Evolutionary conservation across 257 asterid species (phyloP).

Genomic region (Mitragyna speciosa): DNA sequence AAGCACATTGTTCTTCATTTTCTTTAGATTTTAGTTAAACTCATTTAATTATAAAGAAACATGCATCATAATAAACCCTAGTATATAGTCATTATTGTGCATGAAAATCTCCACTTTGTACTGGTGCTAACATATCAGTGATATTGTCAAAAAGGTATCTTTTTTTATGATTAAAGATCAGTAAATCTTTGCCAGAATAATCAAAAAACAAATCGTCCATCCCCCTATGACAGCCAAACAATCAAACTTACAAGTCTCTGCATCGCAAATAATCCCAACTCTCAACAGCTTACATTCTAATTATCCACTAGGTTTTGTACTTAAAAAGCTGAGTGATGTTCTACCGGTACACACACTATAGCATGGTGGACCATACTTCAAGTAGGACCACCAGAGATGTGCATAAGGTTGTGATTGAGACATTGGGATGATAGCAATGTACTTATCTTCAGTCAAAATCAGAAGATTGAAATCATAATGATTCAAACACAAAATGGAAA

Average conservation of each 20-base stretch:
- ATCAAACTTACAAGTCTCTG: neutral
- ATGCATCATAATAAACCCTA: neutral
- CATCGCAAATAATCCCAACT: neutral
- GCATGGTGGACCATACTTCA: constrained; percentile 28
- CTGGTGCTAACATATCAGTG: neutral
- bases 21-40: neutral
- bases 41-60: neutral
- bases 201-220: neutral
- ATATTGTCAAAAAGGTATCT: neutral
- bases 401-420: neutral
- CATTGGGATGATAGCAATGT: constrained; percentile 2
- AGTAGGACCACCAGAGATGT: constrained; percentile 15
- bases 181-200: neutral
- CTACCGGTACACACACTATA: constrained; percentile 7
- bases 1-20: neutral
- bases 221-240: neutral
- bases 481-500: neutral
- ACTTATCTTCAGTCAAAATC: neutral
- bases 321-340: constrained; percentile 7
- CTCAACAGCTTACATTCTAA: neutral
- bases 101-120: neutral
- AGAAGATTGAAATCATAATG: constrained; percentile 10
- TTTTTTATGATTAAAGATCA: neutral
- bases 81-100: neutral
- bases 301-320: constrained; percentile 12